A percentile compares a stretch with the other conserved stretches of the same genome.
Evolutionary conservation across 345 rosid genomes (phyloP).

Genomic region (Salix dunnii): DNA sequence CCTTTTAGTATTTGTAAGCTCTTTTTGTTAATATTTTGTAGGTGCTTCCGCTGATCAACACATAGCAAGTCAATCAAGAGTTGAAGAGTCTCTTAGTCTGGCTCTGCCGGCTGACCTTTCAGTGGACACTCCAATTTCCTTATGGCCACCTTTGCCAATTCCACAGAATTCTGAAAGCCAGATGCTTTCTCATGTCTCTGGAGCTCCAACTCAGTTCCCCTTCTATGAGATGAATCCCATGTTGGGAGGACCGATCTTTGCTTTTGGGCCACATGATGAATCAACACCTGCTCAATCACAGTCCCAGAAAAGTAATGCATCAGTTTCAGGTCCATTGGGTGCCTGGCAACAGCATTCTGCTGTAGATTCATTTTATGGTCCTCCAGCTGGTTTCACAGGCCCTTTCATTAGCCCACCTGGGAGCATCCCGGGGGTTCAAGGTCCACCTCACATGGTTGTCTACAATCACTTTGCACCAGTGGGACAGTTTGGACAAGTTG

Average conservation of each 20-base stretch:
- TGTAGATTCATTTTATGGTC: constrained; percentile 89
- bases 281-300: constrained; percentile 62
- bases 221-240: constrained; percentile 88
- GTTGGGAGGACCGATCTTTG: constrained; percentile 80
- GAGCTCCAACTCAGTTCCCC: constrained; percentile 79
- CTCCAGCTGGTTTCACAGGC: constrained; percentile 80
- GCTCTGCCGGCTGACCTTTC: constrained; percentile 97
- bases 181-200: constrained; percentile 83
- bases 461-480: constrained; percentile 98
- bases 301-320: constrained; percentile 60
- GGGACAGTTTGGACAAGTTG: constrained; percentile 93
- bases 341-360: constrained; percentile 87
- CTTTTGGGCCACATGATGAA: constrained; percentile 89
- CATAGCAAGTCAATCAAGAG: constrained; percentile 53
- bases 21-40: constrained; percentile 27
- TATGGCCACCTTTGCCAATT: constrained; percentile 77
- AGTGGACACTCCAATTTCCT: constrained; percentile 80
- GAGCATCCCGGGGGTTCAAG: constrained; percentile 82
- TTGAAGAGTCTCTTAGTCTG: constrained; percentile 79
- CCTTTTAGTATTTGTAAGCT: neutral
- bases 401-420: constrained; percentile 90
- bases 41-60: constrained; percentile 51
- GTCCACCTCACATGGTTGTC: constrained; percentile 92
- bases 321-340: constrained; percentile 61
- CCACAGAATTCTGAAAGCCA: constrained; percentile 69